Evolutionary conservation across 352 stramenopile genomes (phyloP), one percentile per base, ranked within the genome.

Genomic region (Phytopythium ostracodes): DNA sequence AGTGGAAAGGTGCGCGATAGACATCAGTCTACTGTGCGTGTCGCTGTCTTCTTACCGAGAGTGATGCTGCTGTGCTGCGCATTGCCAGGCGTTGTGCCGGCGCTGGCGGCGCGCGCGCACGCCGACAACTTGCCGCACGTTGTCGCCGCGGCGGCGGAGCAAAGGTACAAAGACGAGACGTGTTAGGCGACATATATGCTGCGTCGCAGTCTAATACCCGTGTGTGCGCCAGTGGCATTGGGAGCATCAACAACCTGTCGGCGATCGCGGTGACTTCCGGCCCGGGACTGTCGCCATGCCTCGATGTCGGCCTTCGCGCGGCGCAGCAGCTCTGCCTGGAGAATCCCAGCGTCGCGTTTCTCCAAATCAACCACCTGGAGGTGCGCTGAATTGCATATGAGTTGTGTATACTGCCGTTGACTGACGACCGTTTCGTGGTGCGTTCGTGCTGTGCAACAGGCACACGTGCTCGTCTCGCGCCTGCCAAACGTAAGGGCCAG

Each of bases 311-410:
- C 1, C 91, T 96, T 52, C 79, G 89, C 47, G 75, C 72, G 1
- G 87, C 84, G 15, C 68, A 90, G 54, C 71, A 87, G 44, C 82
- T 99, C 52, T 97, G 96, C 17, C 64, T 84, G 1, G 66, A 90
- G 59, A 79, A 98, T 56, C 70, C 81, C 4, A 56, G 67, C 20
- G 91, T 98, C 59, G 96, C 96, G 15, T 98, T 99, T 67, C 72
- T 99, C 9, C 88, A 90, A 25, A 87, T 99, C 49, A 98, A 99
- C 80, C 98, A 99, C 72, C 77, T 99, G 4, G 97, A 99, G 72
- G 82, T 87, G 47, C 25, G 44, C 12, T 52, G n/a, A 22, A 17
- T n/a, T 12, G 11, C 14, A 17, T 11, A n/a, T n/a, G n/a, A n/a
- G n/a, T n/a, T n/a, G n/a, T n/a, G n/a, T n/a, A n/a, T n/a, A n/a